These are phyloP conservation scores for Aspergillus aculeatus DNA, from an alignment of 2,329 filamentous ascomycete species.

Conservation along the genomic window DNA sequence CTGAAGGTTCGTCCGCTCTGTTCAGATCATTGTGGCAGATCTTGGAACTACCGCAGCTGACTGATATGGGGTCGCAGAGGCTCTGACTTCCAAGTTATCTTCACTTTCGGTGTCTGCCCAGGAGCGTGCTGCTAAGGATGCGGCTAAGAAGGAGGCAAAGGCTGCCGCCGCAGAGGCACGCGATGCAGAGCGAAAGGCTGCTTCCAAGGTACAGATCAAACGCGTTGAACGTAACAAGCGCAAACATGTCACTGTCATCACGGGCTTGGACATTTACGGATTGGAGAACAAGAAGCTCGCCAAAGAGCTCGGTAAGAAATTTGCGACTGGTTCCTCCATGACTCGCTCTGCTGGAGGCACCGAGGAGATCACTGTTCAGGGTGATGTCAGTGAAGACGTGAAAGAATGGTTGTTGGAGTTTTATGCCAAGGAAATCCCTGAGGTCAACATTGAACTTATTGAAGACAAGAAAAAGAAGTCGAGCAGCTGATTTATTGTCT, in stretches of 20 bases:
- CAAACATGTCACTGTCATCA: slow-evolving; percentile 93
- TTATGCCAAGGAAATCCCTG: slow-evolving; percentile 78
- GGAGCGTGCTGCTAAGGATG: slow-evolving; percentile 93
- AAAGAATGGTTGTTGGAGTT: slow-evolving; percentile 86
- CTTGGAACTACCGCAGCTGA: not conserved
- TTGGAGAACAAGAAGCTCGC: slow-evolving; percentile 92
- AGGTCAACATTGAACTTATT: slow-evolving; percentile 91
- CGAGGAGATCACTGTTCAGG: slow-evolving; percentile 97
- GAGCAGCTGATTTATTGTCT: slow-evolving; percentile 10
- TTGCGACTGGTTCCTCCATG: slow-evolving; percentile 88
- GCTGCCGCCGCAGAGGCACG: slow-evolving; percentile 83
- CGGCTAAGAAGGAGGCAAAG: slow-evolving; percentile 94
- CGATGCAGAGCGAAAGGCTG: slow-evolving; percentile 76
- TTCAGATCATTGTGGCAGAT: not conserved
- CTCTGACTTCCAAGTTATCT: slow-evolving; percentile 78
- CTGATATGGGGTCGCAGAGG: slow-evolving; percentile 53
- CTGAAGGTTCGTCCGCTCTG: slow-evolving; percentile 55
- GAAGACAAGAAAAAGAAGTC: slow-evolving; percentile 96
- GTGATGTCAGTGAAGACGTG: slow-evolving; percentile 92
- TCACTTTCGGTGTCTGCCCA: slow-evolving; percentile 86
- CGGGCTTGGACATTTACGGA: slow-evolving; percentile 84
- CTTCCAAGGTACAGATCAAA: slow-evolving; percentile 85
- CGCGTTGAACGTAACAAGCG: slow-evolving; percentile 97
- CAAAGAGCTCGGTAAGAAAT: slow-evolving; percentile 98
- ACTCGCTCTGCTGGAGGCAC: slow-evolving; percentile 82